phyloP scores from a whole-genome alignment of 805 yeast genomes.

The Metschnikowia hibisci region DNA sequence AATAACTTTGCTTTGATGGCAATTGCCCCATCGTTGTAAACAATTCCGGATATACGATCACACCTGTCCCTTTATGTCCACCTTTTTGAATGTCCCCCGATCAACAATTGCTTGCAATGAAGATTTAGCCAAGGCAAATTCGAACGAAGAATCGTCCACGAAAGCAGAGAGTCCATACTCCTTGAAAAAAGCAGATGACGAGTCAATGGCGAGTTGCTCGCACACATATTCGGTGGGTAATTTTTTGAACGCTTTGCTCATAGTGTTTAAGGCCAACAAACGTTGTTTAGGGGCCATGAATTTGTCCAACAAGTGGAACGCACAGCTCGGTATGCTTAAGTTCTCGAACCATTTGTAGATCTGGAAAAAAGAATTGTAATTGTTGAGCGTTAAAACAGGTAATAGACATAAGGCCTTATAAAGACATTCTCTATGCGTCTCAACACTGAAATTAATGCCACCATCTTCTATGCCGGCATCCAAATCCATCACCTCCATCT shows the following conservation, averaged over 20 bases:
- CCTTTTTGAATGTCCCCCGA: slow-evolving; percentile 45
- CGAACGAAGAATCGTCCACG: slow-evolving; percentile 22
- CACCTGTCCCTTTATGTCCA: slow-evolving; percentile 90
- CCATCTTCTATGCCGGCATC: slow-evolving; percentile 4
- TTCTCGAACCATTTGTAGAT: slow-evolving; percentile 7
- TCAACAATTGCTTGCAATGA: slow-evolving; percentile 34
- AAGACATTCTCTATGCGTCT: slow-evolving; percentile 7
- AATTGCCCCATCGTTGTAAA: slow-evolving; percentile 44
- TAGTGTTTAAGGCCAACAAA: slow-evolving; percentile 14
- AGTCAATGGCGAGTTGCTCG: slow-evolving; percentile 8
- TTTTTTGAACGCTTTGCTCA: slow-evolving; percentile 18
- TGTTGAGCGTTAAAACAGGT: slow-evolving; percentile 7
- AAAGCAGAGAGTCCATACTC: slow-evolving; percentile 35
- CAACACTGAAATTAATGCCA: background rate
- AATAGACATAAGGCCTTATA: slow-evolving; percentile 13
- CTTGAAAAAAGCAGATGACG: slow-evolving; percentile 5
- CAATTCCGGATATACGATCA: slow-evolving; percentile 18
- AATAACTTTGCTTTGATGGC: slow-evolving; percentile 77
- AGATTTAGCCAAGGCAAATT: slow-evolving; percentile 32
- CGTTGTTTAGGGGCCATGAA: slow-evolving; percentile 18
- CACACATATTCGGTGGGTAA: slow-evolving; percentile 8
- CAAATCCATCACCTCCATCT: slow-evolving; percentile 9
- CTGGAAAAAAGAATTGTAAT: slow-evolving; percentile 36
- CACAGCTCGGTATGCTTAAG: slow-evolving; percentile 8
- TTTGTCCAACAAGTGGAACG: slow-evolving; percentile 13